Conservation (phyloP, 2,329 filamentous ascomycete genomes). For the Colletotrichum salicis region DNA sequence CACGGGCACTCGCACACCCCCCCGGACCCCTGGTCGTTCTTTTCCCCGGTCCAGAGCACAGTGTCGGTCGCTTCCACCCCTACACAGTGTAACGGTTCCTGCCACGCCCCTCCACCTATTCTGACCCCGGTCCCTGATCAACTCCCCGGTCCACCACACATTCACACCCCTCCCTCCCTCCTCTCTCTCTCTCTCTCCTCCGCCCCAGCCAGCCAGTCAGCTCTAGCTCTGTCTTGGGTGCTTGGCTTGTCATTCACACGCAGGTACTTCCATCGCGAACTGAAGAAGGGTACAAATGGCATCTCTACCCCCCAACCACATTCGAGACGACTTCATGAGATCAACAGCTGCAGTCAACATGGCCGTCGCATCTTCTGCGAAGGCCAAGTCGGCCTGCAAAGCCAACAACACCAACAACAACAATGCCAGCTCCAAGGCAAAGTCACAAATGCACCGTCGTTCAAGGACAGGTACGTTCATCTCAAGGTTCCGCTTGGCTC, state of each 20-base stretch:
- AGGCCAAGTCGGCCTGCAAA: conserved; percentile 68
- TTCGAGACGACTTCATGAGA: conserved; percentile 55
- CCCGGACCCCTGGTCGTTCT: conserved; percentile 6
- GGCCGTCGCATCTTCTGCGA: conserved; percentile 68
- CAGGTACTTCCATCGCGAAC: conserved; percentile 52
- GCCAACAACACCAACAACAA: conserved; percentile 53
- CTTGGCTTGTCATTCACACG: conserved; percentile 48
- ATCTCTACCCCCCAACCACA: conserved; percentile 70
- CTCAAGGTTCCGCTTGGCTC: conserved; percentile 28
- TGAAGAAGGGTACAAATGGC: conserved; percentile 69
- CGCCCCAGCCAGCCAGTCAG: conserved; percentile 38
- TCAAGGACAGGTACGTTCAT: conserved; percentile 84
- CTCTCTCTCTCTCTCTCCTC: conserved; percentile 32
- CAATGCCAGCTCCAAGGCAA: conserved; percentile 70
- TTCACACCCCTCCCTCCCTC: conserved; percentile 37
- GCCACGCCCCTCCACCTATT: conserved; percentile 15
- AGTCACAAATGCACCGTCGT: conserved; percentile 89
- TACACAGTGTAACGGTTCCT: conserved; percentile 27
- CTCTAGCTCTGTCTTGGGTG: conserved; percentile 34
- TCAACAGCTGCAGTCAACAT: conserved; percentile 63
- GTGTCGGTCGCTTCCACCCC: not conserved
- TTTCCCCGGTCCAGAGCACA: conserved; percentile 32
- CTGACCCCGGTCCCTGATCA: conserved; percentile 23
- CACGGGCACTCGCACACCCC: conserved; percentile 8
- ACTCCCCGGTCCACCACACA: conserved; percentile 22